phyloP scores from a whole-genome alignment of 2,329 filamentous ascomycete species.

The Ophiostoma sp. region DNA sequence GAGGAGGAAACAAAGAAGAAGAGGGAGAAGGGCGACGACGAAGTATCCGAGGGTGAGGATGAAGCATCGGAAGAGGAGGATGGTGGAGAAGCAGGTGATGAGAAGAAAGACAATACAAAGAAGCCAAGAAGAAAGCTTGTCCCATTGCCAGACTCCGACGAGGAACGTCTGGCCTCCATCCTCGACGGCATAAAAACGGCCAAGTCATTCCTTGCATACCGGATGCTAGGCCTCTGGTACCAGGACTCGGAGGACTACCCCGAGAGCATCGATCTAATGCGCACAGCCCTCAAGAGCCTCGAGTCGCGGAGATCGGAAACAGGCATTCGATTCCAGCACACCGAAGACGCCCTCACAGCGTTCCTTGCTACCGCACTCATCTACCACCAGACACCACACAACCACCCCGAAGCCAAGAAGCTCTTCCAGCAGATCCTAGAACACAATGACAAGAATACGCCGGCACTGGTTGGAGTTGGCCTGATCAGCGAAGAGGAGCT shows the following conservation, averaged over 20 bases:
- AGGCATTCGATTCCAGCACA: slow-evolving; percentile 63
- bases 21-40: slow-evolving; percentile 11
- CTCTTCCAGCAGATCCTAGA: slow-evolving; percentile 78
- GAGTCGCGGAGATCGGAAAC: slow-evolving; percentile 57
- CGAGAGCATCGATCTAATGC: slow-evolving; percentile 70
- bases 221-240: slow-evolving; percentile 78
- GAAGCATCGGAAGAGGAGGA: slow-evolving; percentile 1
- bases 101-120: slow-evolving; percentile 29
- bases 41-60: neutral
- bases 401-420: slow-evolving; percentile 81
- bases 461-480: slow-evolving; percentile 82
- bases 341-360: slow-evolving; percentile 66
- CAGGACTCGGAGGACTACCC: slow-evolving; percentile 80
- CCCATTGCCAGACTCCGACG: slow-evolving; percentile 57
- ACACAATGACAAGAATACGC: slow-evolving; percentile 68
- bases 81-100: neutral
- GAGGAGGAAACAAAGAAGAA: slow-evolving; percentile 22
- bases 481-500: slow-evolving; percentile 91
- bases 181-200: slow-evolving; percentile 62
- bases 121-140: slow-evolving; percentile 30
- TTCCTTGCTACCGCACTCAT: slow-evolving; percentile 83
- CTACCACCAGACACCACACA: slow-evolving; percentile 80
- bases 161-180: slow-evolving; percentile 78
- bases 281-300: slow-evolving; percentile 62
- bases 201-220: slow-evolving; percentile 73